Base-by-base conservation (phyloP, 768 basidiomycete genomes). In the Hericium alpestre region DNA sequence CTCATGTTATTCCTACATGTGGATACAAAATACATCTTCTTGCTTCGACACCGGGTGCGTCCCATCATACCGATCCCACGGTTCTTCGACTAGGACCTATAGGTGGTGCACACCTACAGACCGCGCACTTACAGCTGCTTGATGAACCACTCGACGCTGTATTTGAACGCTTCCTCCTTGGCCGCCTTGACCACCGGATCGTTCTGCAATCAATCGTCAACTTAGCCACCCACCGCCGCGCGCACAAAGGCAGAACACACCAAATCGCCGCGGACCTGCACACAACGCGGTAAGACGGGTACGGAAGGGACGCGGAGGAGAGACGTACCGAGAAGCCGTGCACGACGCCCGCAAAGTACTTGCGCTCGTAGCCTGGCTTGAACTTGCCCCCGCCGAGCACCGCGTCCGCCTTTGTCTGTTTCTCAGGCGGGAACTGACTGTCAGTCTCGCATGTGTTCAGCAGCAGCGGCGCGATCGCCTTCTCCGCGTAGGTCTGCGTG, bases 391-490 rank as follows among this genome's bases (percentile, higher is more conserved):
- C 66, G 10, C 69, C 72, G 25, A 79, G 60, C 51, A 78, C 66
- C 57, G 71, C 65, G 51, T 74, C 74, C 2, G 72, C 70, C 46
- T 63, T 59, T 9, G 59, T 61, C 58, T 73, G 72, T 20, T 63
- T 54, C 50, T 71, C 70, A 2, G 50, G 38, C 7, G 71, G 68
- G 66, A 76, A 75, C 59, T 48, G 40, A 3, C 52, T 22, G 58
- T 75, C 73, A 2, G 64, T 37, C 49, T 72, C 70, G 61, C 75
- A 73, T 12, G 70, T 68, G 63, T 76, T 73, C 64, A 77, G 71
- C 25, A 78, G 69, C 38, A 76, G 69, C 22, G 77, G 77, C 1
- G 70, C 71, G 22, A 66, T 68, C 46, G 73, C 66, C 53, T 54
- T 60, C 48, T 60, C 58, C 48, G 63, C 58, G 57, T 74, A 75